Conservation (phyloP, 2,329 filamentous ascomycete species). For the Colletotrichum spinosum region DNA sequence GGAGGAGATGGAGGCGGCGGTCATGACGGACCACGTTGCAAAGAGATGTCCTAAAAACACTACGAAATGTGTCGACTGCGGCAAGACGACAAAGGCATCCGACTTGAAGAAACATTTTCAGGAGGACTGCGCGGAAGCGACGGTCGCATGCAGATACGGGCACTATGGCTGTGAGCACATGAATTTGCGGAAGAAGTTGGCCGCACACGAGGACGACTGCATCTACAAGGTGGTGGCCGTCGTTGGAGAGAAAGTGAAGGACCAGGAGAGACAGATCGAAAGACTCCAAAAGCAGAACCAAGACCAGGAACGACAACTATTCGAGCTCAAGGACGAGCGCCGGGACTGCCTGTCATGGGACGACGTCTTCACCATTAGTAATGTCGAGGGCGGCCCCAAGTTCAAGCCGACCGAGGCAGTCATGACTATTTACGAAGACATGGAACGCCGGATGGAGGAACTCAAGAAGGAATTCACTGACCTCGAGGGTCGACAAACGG, state of each 20-base stretch:
- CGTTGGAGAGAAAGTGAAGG: conserved; percentile 58
- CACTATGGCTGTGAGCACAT: conserved; percentile 60
- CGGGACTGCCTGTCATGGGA: conserved; percentile 36
- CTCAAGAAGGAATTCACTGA: conserved; percentile 68
- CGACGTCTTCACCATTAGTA: conserved; percentile 34
- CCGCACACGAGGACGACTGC: conserved; percentile 61
- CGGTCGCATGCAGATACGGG: conserved; percentile 58
- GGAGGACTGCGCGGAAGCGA: conserved; percentile 55
- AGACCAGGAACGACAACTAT: conserved; percentile 50
- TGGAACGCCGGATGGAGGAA: conserved; percentile 59
- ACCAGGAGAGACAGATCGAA: conserved; percentile 61
- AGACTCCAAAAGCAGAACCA: conserved; percentile 49
- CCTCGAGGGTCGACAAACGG: conserved; percentile 69
- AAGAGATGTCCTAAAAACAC: conserved; percentile 59
- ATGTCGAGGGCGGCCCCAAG: conserved; percentile 31
- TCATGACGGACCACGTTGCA: conserved; percentile 58
- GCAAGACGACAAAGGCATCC: conserved; percentile 55
- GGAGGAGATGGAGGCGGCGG: conserved; percentile 58
- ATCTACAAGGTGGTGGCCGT: conserved; percentile 64
- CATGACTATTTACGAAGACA: conserved; percentile 40
- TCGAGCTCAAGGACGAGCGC: conserved; percentile 45
- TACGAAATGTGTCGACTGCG: conserved; percentile 62
- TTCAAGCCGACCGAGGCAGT: conserved; percentile 38
- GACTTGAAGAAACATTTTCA: conserved; percentile 61
- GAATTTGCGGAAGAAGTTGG: conserved; percentile 53